A percentile compares a stretch with the other conserved stretches of the same genome.
phyloP scores from a whole-genome alignment of 257 asterid genomes.

The Jacaranda copaia region DNA sequence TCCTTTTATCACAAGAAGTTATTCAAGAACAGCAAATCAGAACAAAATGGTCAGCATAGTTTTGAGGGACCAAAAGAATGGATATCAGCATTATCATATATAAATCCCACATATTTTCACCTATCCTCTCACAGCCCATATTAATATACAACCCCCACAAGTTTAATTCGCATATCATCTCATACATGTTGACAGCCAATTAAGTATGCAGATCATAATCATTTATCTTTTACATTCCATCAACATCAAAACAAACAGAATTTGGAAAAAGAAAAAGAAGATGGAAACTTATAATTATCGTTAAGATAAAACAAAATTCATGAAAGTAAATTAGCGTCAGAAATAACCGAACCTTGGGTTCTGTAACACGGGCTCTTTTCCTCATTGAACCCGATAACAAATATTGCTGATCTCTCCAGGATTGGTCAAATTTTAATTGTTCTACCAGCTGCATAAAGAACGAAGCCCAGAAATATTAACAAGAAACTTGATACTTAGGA shows the following conservation, averaged over 20 bases:
- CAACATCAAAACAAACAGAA: slow-evolving; percentile 29
- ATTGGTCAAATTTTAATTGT: slow-evolving; percentile 22
- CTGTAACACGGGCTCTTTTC: slow-evolving; percentile 44
- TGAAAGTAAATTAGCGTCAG: slow-evolving; percentile 1
- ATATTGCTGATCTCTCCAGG: not conserved
- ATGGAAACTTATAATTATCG: not conserved
- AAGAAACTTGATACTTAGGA: slow-evolving; percentile 4
- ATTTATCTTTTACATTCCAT: not conserved
- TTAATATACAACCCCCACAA: slow-evolving; percentile 26
- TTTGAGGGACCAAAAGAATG: not conserved
- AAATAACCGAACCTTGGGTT: slow-evolving; percentile 40
- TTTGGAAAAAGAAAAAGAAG: not conserved
- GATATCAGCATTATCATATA: not conserved
- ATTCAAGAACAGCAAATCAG: slow-evolving; percentile 24
- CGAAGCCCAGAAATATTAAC: slow-evolving; percentile 17
- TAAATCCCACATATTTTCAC: not conserved
- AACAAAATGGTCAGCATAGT: slow-evolving; percentile 31
- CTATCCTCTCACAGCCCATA: slow-evolving; percentile 25
- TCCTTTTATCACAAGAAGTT: slow-evolving; percentile 26
- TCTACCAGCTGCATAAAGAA: slow-evolving; percentile 31
- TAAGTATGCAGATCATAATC: slow-evolving; percentile 22
- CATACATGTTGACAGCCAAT: slow-evolving; percentile 23
- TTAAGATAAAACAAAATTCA: not conserved
- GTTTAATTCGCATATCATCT: slow-evolving; percentile 26
- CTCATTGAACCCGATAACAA: slow-evolving; percentile 38